Conservation (phyloP, 352 stramenopile species). For the Phytophthora macrochlamydospora region DNA sequence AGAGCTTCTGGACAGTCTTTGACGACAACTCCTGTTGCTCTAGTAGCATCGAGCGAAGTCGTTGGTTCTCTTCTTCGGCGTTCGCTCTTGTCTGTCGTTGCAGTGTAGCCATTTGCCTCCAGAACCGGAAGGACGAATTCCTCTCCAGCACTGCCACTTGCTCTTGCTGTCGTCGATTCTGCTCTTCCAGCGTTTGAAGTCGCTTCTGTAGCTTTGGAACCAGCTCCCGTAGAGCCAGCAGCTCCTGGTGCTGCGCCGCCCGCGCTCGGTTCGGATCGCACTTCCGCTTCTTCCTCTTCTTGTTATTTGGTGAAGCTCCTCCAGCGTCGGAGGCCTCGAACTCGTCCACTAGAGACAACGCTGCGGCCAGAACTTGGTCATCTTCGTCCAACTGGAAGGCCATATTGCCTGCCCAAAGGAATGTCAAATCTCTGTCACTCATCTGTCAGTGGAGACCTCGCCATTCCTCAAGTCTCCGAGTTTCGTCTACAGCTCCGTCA, state of each 20-base stretch:
- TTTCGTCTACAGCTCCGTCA: too few relatives aligned
- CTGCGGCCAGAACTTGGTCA: slow-evolving; percentile 24
- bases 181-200: slow-evolving; percentile 11
- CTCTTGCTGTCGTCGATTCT: neutral
- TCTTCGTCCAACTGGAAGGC: slow-evolving; percentile 26
- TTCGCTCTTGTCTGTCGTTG: slow-evolving; percentile 20
- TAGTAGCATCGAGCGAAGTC: slow-evolving; percentile 25
- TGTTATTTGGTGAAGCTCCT: neutral
- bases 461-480: too few relatives aligned
- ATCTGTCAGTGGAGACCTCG: too few relatives aligned
- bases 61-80: slow-evolving; percentile 28
- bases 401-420: slow-evolving; percentile 6
- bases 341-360: slow-evolving; percentile 36
- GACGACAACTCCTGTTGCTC: slow-evolving; percentile 11
- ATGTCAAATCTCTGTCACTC: neutral
- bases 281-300: slow-evolving; percentile 17
- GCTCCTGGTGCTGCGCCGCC: slow-evolving; percentile 19
- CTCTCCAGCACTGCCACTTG: neutral
- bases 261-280: slow-evolving; percentile 37
- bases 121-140: slow-evolving; percentile 8
- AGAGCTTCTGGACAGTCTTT: slow-evolving; percentile 12
- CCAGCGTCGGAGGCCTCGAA: neutral
- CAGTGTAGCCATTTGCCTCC: slow-evolving; percentile 20
- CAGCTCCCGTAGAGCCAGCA: slow-evolving; percentile 22
- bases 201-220: slow-evolving; percentile 21